Evolutionary conservation across 2,329 filamentous ascomycete genomes (phyloP), one percentile per base, ranked within the genome.

Genomic region (Fusarium nematophilum): DNA sequence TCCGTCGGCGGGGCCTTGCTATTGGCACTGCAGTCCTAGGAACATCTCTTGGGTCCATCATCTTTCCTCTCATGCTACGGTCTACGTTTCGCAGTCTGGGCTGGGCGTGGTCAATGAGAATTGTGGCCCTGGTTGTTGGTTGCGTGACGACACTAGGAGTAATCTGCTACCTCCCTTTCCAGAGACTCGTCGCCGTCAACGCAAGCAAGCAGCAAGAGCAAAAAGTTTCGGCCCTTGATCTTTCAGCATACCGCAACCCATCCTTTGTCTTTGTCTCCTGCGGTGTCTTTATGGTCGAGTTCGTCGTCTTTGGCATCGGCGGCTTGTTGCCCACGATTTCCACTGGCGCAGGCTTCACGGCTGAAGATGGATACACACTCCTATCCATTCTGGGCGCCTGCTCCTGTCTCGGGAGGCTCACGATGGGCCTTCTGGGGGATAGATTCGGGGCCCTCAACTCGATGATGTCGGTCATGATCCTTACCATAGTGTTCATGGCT

Each of bases 271-370:
- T 79, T 15, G 64, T 80, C 2, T 72, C 76, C 0, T 57, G 72
- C 6, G 75, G 73, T 1, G 67, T 80, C 2, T 78, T 80, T 42
- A 64, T 75, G 0, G 75, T 82, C 14, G 80, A 83, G 18, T 77
- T 81, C 36, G 78, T 79, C 15, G 72, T 81, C 5, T 81, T 79
- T 33, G 78, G 79, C 3, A 74, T 78, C 4, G 72, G 75, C 1
- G 76, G 77, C 0, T 73, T 81, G 3, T 65, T 82, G 1, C 79
- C 79, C 1, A 79, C 78, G 0, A 81, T 81, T 50, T 75, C 75
- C 0, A 72, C 69, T 1, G 62, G 40, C 0, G 56, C 56, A 1
- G 53, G 66, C 9, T 69, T 79, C 9, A 60, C 72, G 5, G 44
- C 66, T 0, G 65, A 78, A 8, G 71, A 72, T 0, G 76, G 78